These are phyloP conservation scores for Scortechinia acanthostroma DNA, from an alignment of 2,329 filamentous ascomycete genomes.

Conservation along the genomic window DNA sequence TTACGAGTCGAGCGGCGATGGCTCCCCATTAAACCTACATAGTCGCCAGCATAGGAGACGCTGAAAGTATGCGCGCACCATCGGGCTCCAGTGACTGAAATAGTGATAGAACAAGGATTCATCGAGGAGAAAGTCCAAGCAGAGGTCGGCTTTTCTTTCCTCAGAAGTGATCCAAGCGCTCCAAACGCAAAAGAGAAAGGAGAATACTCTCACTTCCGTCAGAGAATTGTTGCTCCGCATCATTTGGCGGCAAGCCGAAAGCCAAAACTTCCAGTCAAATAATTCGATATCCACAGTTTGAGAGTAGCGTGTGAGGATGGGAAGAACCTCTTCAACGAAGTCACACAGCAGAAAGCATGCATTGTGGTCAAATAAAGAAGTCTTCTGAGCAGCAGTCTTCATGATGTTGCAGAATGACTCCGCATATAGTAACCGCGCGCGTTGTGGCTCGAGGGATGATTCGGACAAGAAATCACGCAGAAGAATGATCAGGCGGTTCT, in stretches of 20 bases:
- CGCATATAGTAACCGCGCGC: slow-evolving; percentile 51
- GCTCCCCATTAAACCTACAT: slow-evolving; percentile 51
- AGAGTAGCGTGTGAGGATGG: slow-evolving; percentile 53
- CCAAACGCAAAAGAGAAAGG: slow-evolving; percentile 64
- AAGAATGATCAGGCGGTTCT: slow-evolving; percentile 65
- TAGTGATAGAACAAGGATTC: slow-evolving; percentile 56
- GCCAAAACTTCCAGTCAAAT: slow-evolving; percentile 63
- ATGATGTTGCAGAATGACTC: slow-evolving; percentile 54
- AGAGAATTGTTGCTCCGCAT: slow-evolving; percentile 65
- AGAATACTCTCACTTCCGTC: slow-evolving; percentile 63
- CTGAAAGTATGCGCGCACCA: slow-evolving; percentile 73
- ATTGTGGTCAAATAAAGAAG: slow-evolving; percentile 62
- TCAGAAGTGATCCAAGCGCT: slow-evolving; percentile 45
- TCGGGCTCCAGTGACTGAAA: slow-evolving; percentile 72
- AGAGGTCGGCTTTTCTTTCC: slow-evolving; percentile 49
- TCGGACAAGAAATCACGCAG: slow-evolving; percentile 64
- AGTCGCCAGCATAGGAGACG: slow-evolving; percentile 66
- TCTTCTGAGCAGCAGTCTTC: slow-evolving; percentile 52
- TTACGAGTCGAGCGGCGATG: slow-evolving; percentile 44
- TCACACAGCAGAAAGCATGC: slow-evolving; percentile 70
- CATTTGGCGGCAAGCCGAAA: slow-evolving; percentile 60
- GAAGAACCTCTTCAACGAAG: slow-evolving; percentile 62
- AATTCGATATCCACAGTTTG: slow-evolving; percentile 29
- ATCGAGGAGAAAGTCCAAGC: slow-evolving; percentile 54
- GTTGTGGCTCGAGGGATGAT: slow-evolving; percentile 38